Evolutionary conservation across 148 eudicot genomes (phyloP), one percentile per base, ranked within the genome.

Genomic region (Rhododendron vialii): DNA sequence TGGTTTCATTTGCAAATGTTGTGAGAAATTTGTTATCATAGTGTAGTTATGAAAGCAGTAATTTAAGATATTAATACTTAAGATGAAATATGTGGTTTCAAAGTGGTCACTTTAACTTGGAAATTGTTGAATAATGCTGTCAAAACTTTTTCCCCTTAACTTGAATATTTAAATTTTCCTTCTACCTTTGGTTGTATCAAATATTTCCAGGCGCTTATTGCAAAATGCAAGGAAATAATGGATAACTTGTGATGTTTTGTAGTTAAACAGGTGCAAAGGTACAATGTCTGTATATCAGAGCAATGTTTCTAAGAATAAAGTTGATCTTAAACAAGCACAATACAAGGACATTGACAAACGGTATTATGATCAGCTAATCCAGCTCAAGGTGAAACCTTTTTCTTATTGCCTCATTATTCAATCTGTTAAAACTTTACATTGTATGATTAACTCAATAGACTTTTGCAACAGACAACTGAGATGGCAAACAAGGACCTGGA

Each of bases 401-500:
- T 80, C 65, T 59, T 47, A 84, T 35, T 71, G 22, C 41, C 73
- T 11, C 43, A n/a, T 77, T 85, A 2, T 86, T 74, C 53, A 41
- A 36, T 69, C 13, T 61, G 2, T 50, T 18, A 28, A n/a, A 78
- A 82, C 11, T 75, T 57, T 83, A 20, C 63, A 78, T 10, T 74
- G 28, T 67, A 83, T 84, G 50, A 30, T 38, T 84, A 82, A 88
- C 89, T 50, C 65, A 33, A 85, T 86, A 65, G 71, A 74, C 61
- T 80, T 69, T 38, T 71, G 65, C 86, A 82, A 87, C 96, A 98
- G 99, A 98, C 99, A 85, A 92, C 95, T 81, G 99, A 98, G 91
- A 98, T 98, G 99, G 98, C 99, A 63, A 98, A 98, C 91, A 98
- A 98, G 91, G 99, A 98, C 91, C 93, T 98, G 57, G 98, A 98